Conservation (phyloP, 2,329 filamentous ascomycete genomes). For the Xylariaceae sp. region DNA sequence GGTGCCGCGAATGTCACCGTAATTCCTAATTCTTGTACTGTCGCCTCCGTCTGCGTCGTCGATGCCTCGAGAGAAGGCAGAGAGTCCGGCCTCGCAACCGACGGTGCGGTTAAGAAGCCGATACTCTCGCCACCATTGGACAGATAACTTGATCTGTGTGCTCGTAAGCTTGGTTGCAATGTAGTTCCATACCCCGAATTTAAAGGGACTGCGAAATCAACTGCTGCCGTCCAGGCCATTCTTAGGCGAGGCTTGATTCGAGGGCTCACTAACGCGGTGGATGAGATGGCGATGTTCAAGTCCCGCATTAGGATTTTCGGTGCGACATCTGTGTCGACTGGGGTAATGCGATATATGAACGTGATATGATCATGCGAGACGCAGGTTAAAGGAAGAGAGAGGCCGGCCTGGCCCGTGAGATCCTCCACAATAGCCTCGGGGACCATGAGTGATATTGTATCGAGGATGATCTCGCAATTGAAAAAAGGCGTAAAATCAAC, state of each 20-base stretch:
- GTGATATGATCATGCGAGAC: slow-evolving; percentile 70
- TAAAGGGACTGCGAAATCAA: slow-evolving; percentile 63
- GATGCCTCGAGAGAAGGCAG: slow-evolving; percentile 54
- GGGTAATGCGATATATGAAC: slow-evolving; percentile 63
- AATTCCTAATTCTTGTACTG: slow-evolving; percentile 59
- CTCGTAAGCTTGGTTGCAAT: slow-evolving; percentile 53
- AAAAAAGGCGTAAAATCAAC: slow-evolving; percentile 68
- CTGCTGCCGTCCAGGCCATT: slow-evolving; percentile 62
- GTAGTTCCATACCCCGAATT: slow-evolving; percentile 57
- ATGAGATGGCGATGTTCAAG: slow-evolving; percentile 56
- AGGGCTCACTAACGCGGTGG: slow-evolving; percentile 51
- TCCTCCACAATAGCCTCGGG: slow-evolving; percentile 54
- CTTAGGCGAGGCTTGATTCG: slow-evolving; percentile 50
- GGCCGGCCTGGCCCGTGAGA: slow-evolving; percentile 46
- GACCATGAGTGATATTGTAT: slow-evolving; percentile 53
- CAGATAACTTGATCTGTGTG: slow-evolving; percentile 58
- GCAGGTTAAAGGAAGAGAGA: slow-evolving; percentile 54
- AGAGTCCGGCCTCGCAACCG: slow-evolving; percentile 53
- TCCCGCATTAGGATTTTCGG: slow-evolving; percentile 45
- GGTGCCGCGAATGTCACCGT: slow-evolving; percentile 70
- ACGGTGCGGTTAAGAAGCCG: slow-evolving; percentile 52
- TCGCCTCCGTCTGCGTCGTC: slow-evolving; percentile 40
- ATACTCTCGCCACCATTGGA: slow-evolving; percentile 53
- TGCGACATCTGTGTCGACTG: slow-evolving; percentile 41
- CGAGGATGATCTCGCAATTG: slow-evolving; percentile 59